A percentile compares a stretch with the other conserved stretches of the same genome.
Conservation (phyloP, 1,284 basidiomycete genomes). For the Apiotrichum veenhuisii region DNA sequence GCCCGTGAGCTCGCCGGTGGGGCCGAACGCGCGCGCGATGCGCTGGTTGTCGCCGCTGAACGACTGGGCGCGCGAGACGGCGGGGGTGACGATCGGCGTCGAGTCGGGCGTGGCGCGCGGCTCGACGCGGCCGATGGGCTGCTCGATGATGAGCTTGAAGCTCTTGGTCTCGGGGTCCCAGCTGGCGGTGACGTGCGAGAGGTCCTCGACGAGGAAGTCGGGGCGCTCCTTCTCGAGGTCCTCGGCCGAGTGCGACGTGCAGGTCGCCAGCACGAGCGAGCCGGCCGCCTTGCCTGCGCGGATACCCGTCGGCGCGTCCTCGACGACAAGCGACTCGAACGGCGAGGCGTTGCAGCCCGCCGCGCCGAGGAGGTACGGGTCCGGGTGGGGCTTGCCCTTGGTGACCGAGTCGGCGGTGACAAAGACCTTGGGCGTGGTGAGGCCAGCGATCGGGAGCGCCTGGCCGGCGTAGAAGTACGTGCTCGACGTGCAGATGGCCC, state of each 20-base stretch:
- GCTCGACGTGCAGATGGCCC: constrained; percentile 49
- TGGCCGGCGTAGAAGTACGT: constrained; percentile 50
- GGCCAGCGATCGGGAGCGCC: constrained; percentile 48
- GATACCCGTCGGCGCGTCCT: constrained; percentile 54
- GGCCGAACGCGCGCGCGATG: constrained; percentile 11
- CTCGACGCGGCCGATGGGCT: constrained; percentile 44
- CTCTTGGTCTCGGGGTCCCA: constrained; percentile 44
- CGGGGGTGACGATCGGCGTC: constrained; percentile 50
- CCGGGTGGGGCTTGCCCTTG: constrained; percentile 53
- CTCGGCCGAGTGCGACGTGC: constrained; percentile 50
- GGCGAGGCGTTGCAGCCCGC: constrained; percentile 45
- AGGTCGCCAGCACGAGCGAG: constrained; percentile 50
- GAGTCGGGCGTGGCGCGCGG: constrained; percentile 46
- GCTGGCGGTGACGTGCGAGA: constrained; percentile 44
- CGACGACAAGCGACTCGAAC: constrained; percentile 50
- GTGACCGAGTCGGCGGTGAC: constrained; percentile 52
- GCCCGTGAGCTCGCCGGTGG: constrained; percentile 42
- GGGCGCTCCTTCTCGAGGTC: constrained; percentile 50
- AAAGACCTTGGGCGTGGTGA: constrained; percentile 49
- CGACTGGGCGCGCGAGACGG: constrained; percentile 40
- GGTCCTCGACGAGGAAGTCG: constrained; percentile 51
- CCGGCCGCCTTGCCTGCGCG: constrained; percentile 51
- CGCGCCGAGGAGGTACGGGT: constrained; percentile 53
- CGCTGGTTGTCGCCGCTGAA: constrained; percentile 36
- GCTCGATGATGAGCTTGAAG: constrained; percentile 47